Evolutionary conservation across 768 basidiomycete genomes (phyloP).

Genomic region (Kwoniella botswanensis): DNA sequence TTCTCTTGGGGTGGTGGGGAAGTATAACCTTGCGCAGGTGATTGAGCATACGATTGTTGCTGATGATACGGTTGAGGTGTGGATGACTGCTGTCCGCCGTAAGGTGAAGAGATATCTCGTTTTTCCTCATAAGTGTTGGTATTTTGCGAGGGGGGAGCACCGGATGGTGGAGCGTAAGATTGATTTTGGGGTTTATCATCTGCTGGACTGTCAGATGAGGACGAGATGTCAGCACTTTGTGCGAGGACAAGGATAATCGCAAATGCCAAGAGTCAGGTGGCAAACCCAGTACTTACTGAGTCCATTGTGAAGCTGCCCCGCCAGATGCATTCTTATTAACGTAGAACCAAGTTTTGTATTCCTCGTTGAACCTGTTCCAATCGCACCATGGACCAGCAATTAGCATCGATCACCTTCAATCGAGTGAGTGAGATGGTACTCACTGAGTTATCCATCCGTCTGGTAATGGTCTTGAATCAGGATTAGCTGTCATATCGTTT

Average conservation of each 20-base stretch:
- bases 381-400: background rate
- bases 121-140: slow-evolving; percentile 12
- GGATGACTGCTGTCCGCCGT: slow-evolving; percentile 10
- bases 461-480: slow-evolving; percentile 47
- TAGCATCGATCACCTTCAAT: background rate
- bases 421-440: slow-evolving; percentile 7
- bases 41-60: slow-evolving; percentile 11
- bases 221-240: background rate
- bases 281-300: slow-evolving; percentile 43
- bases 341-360: slow-evolving; percentile 54
- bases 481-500: slow-evolving; percentile 41
- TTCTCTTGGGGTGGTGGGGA: slow-evolving; percentile 21
- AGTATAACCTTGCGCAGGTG: slow-evolving; percentile 4
- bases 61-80: slow-evolving; percentile 20
- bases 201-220: slow-evolving; percentile 35
- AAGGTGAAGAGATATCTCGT: slow-evolving; percentile 7
- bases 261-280: background rate
- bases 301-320: slow-evolving; percentile 48
- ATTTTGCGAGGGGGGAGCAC: slow-evolving; percentile 33
- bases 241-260: background rate
- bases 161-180: slow-evolving; percentile 37
- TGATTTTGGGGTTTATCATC: slow-evolving; percentile 34
- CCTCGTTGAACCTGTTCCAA: slow-evolving; percentile 42
- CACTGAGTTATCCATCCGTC: slow-evolving; percentile 53
- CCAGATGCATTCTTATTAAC: slow-evolving; percentile 50